A percentile compares a stretch with the other conserved stretches of the same genome.
Conservation (phyloP, 1,284 basidiomycete genomes). For the Ceratobasidium sp. region DNA sequence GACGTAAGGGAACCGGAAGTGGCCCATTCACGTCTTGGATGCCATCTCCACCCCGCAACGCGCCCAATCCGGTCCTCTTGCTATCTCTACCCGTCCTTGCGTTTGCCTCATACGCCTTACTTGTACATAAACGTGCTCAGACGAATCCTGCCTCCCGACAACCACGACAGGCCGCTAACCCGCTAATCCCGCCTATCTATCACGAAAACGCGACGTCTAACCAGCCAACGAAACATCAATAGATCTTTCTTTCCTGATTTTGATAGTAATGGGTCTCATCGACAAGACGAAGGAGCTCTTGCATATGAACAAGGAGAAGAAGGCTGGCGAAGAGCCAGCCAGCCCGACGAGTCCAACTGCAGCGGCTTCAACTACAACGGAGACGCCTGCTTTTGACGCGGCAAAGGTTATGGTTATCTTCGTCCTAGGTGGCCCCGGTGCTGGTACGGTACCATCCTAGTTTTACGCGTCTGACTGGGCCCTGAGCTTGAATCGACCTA, state of each 20-base stretch:
- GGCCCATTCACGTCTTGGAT: conserved; percentile 13
- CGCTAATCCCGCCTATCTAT: conserved; percentile 73
- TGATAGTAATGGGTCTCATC: conserved; percentile 62
- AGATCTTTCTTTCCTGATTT: background rate
- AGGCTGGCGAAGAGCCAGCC: background rate
- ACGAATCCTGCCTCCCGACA: conserved; percentile 72
- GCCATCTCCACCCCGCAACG: conserved; percentile 65
- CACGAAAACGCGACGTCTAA: conserved; percentile 49
- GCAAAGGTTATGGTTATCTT: conserved; percentile 90
- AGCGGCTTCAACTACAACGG: conserved; percentile 37
- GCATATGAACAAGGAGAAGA: conserved; percentile 54
- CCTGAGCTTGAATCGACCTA: conserved; percentile 56
- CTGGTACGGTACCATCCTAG: conserved; percentile 66
- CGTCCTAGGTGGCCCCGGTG: conserved; percentile 97
- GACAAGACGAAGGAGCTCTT: conserved; percentile 67
- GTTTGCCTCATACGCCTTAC: conserved; percentile 68
- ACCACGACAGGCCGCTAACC: conserved; percentile 73
- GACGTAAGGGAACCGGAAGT: conserved; percentile 33
- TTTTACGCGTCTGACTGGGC: background rate
- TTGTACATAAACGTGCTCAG: conserved; percentile 69
- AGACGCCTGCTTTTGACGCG: conserved; percentile 68
- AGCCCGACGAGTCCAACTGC: conserved; percentile 4
- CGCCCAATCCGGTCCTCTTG: conserved; percentile 74
- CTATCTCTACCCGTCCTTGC: conserved; percentile 69
- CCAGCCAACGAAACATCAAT: conserved; percentile 8